phyloP scores from a whole-genome alignment of 768 basidiomycete species.

The Lactarius vividus region DNA sequence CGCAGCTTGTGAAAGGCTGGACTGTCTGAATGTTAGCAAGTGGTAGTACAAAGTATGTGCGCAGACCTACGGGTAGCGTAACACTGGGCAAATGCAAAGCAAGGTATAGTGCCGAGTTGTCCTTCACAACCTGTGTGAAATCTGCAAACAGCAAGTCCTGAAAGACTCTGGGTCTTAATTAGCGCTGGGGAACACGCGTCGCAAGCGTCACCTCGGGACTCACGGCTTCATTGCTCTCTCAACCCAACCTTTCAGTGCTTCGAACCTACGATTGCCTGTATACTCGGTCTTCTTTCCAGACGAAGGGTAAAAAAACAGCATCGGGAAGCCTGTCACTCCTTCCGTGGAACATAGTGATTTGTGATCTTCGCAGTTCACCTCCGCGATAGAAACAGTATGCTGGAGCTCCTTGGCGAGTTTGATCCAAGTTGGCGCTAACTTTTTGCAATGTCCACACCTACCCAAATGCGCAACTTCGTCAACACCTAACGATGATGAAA shows the following conservation, averaged over 20 bases:
- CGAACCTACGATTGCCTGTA: constrained; percentile 64
- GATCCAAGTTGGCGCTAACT: constrained; percentile 79
- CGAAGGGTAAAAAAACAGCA: constrained; percentile 62
- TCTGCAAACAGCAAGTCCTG: constrained; percentile 43
- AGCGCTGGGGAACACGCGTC: constrained; percentile 6
- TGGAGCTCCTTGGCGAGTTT: constrained; percentile 71
- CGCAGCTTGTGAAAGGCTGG: constrained; percentile 55
- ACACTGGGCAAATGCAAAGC: constrained; percentile 47
- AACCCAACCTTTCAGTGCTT: constrained; percentile 69
- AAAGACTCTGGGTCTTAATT: constrained; percentile 33
- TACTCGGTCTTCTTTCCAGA: constrained; percentile 66
- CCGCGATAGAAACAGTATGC: constrained; percentile 69
- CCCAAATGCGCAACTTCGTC: not conserved
- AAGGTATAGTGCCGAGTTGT: constrained; percentile 57
- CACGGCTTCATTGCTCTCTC: constrained; percentile 73
- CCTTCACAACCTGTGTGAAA: constrained; percentile 42
- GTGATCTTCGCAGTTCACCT: constrained; percentile 87
- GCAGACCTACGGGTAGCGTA: constrained; percentile 36
- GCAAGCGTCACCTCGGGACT: constrained; percentile 33
- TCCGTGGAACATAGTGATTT: constrained; percentile 61
- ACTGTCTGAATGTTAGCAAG: constrained; percentile 34
- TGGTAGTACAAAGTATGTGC: not conserved
- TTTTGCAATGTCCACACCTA: constrained; percentile 96
- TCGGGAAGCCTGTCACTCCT: constrained; percentile 79
- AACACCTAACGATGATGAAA: not conserved